A percentile compares a stretch with the other conserved stretches of the same genome.
Evolutionary conservation across 2,329 filamentous ascomycete genomes (phyloP).

Genomic region (Pseudogymnoascus sp.): DNA sequence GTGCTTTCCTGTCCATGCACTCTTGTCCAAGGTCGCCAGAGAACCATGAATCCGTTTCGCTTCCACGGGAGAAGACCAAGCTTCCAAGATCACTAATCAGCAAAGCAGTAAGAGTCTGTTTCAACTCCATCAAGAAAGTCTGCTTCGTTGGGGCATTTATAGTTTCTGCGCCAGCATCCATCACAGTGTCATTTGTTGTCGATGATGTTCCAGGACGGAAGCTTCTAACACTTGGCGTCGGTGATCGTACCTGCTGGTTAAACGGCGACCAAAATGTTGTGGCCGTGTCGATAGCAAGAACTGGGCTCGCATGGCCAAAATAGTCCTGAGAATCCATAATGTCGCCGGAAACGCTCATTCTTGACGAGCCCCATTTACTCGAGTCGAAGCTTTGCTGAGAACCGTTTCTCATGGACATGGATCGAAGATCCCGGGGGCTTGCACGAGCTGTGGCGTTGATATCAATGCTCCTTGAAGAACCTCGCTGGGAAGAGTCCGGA

Average conservation of each 20-base stretch:
- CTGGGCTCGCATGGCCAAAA: slow-evolving; percentile 60
- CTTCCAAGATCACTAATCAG: slow-evolving; percentile 84
- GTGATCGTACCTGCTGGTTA: slow-evolving; percentile 56
- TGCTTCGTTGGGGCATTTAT: slow-evolving; percentile 61
- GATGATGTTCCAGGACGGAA: slow-evolving; percentile 58
- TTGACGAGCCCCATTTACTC: slow-evolving; percentile 53
- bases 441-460: slow-evolving; percentile 39
- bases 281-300: slow-evolving; percentile 65
- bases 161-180: slow-evolving; percentile 47
- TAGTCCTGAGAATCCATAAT: slow-evolving; percentile 64
- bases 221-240: slow-evolving; percentile 54
- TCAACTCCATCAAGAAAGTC: slow-evolving; percentile 69
- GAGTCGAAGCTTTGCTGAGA: slow-evolving; percentile 68
- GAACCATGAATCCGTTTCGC: slow-evolving; percentile 90
- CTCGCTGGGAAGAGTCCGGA: slow-evolving; percentile 20
- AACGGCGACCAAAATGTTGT: slow-evolving; percentile 89
- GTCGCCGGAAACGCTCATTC: slow-evolving; percentile 53
- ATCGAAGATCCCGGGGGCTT: slow-evolving; percentile 50
- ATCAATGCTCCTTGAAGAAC: slow-evolving; percentile 35
- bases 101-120: slow-evolving; percentile 73
- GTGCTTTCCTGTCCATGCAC: slow-evolving; percentile 56
- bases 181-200: slow-evolving; percentile 61
- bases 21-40: slow-evolving; percentile 55
- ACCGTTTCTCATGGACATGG: slow-evolving; percentile 51
- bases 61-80: slow-evolving; percentile 73